Percentiles rank a stretch among this genome's conserved stretches.
These are phyloP conservation scores for Ogataea dorogensis DNA, from an alignment of 805 yeast species.

Conservation along the genomic window DNA sequence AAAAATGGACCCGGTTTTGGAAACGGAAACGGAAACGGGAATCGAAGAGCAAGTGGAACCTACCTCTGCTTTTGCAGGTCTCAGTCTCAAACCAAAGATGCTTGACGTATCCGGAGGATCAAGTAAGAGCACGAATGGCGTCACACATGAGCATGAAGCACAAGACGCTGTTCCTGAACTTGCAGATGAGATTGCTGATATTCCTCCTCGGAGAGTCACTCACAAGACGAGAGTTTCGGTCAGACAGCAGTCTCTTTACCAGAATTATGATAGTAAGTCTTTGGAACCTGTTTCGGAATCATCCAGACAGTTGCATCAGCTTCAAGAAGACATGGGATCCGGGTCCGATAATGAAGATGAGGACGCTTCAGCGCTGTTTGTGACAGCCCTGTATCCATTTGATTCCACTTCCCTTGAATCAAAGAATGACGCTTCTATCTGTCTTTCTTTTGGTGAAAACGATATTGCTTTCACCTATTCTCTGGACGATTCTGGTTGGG, in stretches of 20 bases:
- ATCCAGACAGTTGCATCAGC: conserved; percentile 14
- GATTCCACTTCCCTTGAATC: conserved; percentile 51
- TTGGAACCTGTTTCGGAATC: conserved; percentile 20
- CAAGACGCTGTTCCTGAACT: background rate
- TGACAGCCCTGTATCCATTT: conserved; percentile 35
- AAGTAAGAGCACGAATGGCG: background rate
- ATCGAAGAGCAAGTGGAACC: no score
- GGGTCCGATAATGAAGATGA: conserved; percentile 25
- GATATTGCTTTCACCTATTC: conserved; percentile 78
- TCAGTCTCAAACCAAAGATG: no score
- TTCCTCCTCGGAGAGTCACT: background rate
- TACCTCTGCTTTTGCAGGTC: no score
- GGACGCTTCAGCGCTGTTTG: conserved; percentile 38
- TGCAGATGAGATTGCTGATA: background rate
- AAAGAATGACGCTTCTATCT: conserved; percentile 65
- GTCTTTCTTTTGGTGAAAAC: conserved; percentile 66
- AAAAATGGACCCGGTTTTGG: background rate
- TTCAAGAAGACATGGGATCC: conserved; percentile 14
- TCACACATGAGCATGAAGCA: background rate
- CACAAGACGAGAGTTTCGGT: conserved; percentile 28
- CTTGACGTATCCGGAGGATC: no score
- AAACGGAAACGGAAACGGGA: no score
- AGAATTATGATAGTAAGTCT: conserved; percentile 14
- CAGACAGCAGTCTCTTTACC: conserved; percentile 29
- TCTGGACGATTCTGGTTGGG: conserved; percentile 84